phyloP scores from a whole-genome alignment of 495 filamentous ascomycete genomes.

The Penicillium daleae region DNA sequence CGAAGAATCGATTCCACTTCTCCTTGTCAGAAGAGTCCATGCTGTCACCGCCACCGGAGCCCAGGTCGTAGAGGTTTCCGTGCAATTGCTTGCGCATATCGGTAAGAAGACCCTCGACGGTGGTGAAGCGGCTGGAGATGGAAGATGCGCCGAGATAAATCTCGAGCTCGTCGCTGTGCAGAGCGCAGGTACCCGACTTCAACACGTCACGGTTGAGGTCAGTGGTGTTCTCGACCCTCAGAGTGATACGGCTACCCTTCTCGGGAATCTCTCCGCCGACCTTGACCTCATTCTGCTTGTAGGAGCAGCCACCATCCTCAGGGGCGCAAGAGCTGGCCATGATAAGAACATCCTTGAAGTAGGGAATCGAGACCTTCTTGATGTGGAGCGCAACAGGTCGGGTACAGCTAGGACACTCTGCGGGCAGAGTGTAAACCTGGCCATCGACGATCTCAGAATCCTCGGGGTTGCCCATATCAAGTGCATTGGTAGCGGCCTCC shows the following conservation, averaged over 20 bases:
- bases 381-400: constrained; percentile 60
- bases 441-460: constrained; percentile 83
- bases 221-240: constrained; percentile 69
- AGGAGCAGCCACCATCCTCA: constrained; percentile 65
- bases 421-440: constrained; percentile 86
- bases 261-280: constrained; percentile 91
- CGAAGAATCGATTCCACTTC: constrained; percentile 83
- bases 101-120: constrained; percentile 91
- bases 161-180: constrained; percentile 82
- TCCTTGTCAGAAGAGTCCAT: constrained; percentile 61
- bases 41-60: constrained; percentile 72
- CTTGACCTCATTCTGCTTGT: constrained; percentile 93
- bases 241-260: constrained; percentile 80
- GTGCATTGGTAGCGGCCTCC: constrained; percentile 28
- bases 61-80: constrained; percentile 80
- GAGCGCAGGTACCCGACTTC: constrained; percentile 89
- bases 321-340: constrained; percentile 9
- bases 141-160: constrained; percentile 44
- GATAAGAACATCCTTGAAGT: constrained; percentile 83
- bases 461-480: constrained; percentile 39
- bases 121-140: constrained; percentile 72
- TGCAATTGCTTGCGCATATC: constrained; percentile 89
- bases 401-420: constrained; percentile 87
- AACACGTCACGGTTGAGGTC: constrained; percentile 92
- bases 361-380: constrained; percentile 92